Conservation (phyloP, 106 monocot genomes). For the Dendrobium huoshanense region DNA sequence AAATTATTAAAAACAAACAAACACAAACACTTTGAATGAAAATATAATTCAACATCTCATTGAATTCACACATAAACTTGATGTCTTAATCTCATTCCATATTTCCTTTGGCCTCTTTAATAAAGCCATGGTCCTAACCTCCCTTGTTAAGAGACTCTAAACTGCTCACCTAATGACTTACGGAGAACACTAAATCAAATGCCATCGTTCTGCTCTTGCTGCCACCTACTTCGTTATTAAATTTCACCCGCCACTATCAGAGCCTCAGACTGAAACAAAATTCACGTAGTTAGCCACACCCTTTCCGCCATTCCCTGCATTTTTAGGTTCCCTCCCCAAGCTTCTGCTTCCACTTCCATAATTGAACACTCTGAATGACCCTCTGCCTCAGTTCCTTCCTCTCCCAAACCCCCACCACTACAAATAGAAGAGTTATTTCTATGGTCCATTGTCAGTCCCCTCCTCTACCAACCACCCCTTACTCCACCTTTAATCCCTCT, state of each 20-base stretch:
- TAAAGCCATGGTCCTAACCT: background rate
- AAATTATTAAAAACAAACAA: background rate
- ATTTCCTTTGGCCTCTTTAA: background rate
- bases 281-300: background rate
- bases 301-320: too few species aligned
- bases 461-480: too few species aligned
- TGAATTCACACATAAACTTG: background rate
- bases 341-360: too few species aligned
- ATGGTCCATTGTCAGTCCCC: too few species aligned
- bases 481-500: too few species aligned
- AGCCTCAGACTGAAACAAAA: background rate
- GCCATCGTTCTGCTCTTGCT: background rate
- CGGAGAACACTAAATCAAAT: background rate
- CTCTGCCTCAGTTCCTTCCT: too few species aligned
- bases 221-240: background rate
- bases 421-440: too few species aligned
- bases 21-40: background rate
- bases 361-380: too few species aligned
- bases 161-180: background rate
- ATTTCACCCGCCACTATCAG: background rate
- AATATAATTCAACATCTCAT: background rate
- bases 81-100: background rate
- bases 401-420: too few species aligned
- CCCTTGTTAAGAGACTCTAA: background rate
- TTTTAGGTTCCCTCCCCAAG: too few species aligned